Base-by-base conservation (phyloP, 2,329 filamentous ascomycete species). In the Cladosporium halotolerans region DNA sequence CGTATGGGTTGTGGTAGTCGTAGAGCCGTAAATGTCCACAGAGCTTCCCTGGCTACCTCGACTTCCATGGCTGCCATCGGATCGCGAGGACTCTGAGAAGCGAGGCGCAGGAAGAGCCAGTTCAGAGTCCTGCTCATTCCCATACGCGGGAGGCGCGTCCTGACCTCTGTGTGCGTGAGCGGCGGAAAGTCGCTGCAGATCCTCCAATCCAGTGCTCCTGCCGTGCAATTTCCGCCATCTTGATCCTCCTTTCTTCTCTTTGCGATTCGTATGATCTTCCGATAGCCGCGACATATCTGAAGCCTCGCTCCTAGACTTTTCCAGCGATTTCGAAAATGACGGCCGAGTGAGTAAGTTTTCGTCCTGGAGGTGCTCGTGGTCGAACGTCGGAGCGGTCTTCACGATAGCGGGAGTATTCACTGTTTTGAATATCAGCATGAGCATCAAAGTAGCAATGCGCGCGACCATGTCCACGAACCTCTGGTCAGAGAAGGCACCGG, bases 51-150 rank as follows among this genome's bases (percentile, higher is more conserved):
- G 56, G 66, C 72, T 95, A 41, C 82, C 87, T 28, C 23, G 23
- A 28, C 23, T 28, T 60, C 60, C 52, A 60, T 65, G 56, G 66
- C 72, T 95, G 42, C 82, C 87, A 68, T 96, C 91, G 28, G 92
- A 96, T 60, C 88, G 82, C 2, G 90, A 96, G 1, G 92, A 96
- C 64, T 96, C 92, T 4, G 88, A 93, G 28, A 86, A 73, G 39
- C 88, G 78, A 14, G 80, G 79, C 31, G 81, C 73, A 9, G 84
- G 82, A 16, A 86, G 76, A 7, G 83, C 82, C 55, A 89, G 73
- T 2, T 81, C 76, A 11, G 82, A 81, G 54, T 76, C 77, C 23
- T 76, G 74, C 57, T 86, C 82, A 57, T 85, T 82, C 43, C 79
- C 77, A 54, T 84, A 84, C 28, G 80, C 76, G 52, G 81, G 77